Conservation (phyloP, 805 yeast genomes). For the Candida germanica region DNA sequence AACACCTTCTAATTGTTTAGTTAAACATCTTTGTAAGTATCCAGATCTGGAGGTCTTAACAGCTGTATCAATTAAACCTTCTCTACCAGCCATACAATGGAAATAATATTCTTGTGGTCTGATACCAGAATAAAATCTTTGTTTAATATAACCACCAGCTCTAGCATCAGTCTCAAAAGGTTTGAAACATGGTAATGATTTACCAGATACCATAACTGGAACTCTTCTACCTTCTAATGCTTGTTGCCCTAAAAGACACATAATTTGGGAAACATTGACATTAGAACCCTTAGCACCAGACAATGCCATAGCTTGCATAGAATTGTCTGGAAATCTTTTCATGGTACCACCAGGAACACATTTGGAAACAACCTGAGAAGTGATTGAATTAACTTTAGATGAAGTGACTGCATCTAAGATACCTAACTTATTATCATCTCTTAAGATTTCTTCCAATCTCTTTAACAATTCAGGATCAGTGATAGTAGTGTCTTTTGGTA, state of each 20-base stretch:
- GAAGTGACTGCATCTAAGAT: constrained; percentile 94
- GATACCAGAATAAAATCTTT: constrained; percentile 96
- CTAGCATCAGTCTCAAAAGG: constrained; percentile 96
- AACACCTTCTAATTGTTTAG: constrained; percentile 97
- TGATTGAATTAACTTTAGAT: constrained; percentile 85
- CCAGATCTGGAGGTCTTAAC: constrained; percentile 98
- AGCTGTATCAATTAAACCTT: constrained; percentile 98
- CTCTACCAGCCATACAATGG: constrained; percentile 99
- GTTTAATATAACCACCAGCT: constrained; percentile 98
- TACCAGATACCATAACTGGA: constrained; percentile 98
- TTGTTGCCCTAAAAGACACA: constrained; percentile 99
- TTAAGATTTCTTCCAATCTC: constrained; percentile 89
- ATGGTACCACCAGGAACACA: constrained; percentile 97
- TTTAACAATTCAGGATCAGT: constrained; percentile 73
- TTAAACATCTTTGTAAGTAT: constrained; percentile 95
- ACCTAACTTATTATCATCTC: constrained; percentile 90
- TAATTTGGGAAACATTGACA: constrained; percentile 97
- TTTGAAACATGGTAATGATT: constrained; percentile 92
- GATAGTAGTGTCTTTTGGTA: constrained; percentile 44
- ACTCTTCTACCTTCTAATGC: constrained; percentile 99
- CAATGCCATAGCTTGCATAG: constrained; percentile 98
- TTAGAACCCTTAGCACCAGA: constrained; percentile 99
- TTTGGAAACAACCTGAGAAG: constrained; percentile 89
- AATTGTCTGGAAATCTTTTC: constrained; percentile 91
- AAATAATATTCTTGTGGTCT: constrained; percentile 98